phyloP scores from a whole-genome alignment of 2,329 filamentous ascomycete genomes.

The Lachnellula arida region DNA sequence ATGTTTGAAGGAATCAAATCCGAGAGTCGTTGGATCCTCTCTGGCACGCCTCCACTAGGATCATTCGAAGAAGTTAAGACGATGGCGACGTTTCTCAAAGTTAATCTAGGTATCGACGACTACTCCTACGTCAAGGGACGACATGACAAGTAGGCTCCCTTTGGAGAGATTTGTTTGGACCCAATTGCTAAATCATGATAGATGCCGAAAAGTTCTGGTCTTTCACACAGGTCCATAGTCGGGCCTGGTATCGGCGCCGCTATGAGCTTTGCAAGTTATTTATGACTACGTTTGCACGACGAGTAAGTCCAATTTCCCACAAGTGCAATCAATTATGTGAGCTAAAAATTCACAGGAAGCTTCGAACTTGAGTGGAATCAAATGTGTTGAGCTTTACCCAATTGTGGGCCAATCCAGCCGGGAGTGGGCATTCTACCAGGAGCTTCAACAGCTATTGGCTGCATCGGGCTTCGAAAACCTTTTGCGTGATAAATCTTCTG shows the following conservation, averaged over 20 bases:
- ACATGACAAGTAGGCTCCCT: conserved; percentile 38
- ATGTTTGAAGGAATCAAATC: conserved; percentile 1
- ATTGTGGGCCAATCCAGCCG: conserved; percentile 40
- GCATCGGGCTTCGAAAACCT: conserved; percentile 41
- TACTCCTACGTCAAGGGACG: conserved; percentile 39
- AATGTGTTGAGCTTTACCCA: conserved; percentile 39
- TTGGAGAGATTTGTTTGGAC: not conserved
- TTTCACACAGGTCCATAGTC: conserved; percentile 44
- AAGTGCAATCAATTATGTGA: not conserved
- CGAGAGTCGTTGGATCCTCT: conserved; percentile 45
- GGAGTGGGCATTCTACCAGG: conserved; percentile 50
- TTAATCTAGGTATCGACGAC: conserved; percentile 51
- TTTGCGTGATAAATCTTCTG: not conserved
- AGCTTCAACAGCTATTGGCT: conserved; percentile 49
- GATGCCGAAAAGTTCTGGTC: conserved; percentile 52
- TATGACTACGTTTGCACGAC: conserved; percentile 38
- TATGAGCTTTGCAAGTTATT: conserved; percentile 51
- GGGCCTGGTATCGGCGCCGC: conserved; percentile 47
- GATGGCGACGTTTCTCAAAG: conserved; percentile 51
- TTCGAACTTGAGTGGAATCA: conserved; percentile 41
- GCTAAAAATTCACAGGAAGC: conserved; percentile 32
- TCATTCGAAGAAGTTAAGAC: conserved; percentile 56
- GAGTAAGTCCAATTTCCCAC: conserved; percentile 13
- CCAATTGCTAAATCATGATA: conserved; percentile 17
- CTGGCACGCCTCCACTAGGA: conserved; percentile 54